These are phyloP conservation scores for Kwoniella mangroviensis DNA, from an alignment of 768 basidiomycete genomes.

Conservation along the genomic window DNA sequence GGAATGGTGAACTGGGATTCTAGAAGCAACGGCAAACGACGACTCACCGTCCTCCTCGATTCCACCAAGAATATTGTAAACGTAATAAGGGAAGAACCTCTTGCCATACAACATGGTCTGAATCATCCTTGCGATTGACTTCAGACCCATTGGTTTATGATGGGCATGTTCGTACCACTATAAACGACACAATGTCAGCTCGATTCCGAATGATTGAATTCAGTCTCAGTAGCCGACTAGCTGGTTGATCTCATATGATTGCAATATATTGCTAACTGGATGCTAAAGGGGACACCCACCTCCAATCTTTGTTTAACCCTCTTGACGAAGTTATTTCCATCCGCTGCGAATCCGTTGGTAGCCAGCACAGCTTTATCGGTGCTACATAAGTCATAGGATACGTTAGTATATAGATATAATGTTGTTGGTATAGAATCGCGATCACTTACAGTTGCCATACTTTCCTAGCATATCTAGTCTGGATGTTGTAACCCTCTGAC, in stretches of 20 bases:
- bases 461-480: constrained; percentile 95
- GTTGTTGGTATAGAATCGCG: neutral
- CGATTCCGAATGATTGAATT: neutral
- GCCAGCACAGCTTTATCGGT: constrained; percentile 92
- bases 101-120: constrained; percentile 97
- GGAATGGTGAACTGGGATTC: neutral
- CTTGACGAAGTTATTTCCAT: constrained; percentile 98
- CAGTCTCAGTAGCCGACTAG: neutral
- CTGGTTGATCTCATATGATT: neutral
- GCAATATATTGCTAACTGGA: neutral
- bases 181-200: neutral
- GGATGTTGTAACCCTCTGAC: constrained; percentile 95
- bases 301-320: constrained; percentile 92
- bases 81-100: constrained; percentile 98
- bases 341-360: constrained; percentile 95
- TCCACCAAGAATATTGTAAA: constrained; percentile 93
- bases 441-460: constrained; percentile 83
- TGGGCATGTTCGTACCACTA: constrained; percentile 99
- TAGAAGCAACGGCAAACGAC: neutral
- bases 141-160: constrained; percentile 94
- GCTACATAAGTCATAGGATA: constrained; percentile 59
- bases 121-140: constrained; percentile 94
- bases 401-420: neutral
- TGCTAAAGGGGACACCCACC: constrained; percentile 63
- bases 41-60: constrained; percentile 92